Conservation (phyloP, 305 asterid species). For the Andrographis paniculata region DNA sequence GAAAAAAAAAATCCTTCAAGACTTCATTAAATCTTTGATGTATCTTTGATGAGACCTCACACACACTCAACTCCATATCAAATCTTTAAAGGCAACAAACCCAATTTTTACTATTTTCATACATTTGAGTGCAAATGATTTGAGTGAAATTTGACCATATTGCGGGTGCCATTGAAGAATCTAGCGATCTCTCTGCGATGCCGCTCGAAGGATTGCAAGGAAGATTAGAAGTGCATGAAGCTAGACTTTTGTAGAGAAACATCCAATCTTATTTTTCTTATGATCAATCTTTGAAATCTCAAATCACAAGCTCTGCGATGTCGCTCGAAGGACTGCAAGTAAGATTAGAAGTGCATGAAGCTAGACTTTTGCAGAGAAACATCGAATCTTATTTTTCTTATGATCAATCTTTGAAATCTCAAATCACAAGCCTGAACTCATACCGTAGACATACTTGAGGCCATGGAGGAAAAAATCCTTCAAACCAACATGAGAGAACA, state of each 20-base stretch:
- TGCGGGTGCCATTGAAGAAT: conserved; percentile 7
- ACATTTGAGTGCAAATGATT: too few species aligned
- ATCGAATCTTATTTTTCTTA: not conserved
- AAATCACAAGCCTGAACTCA: not conserved
- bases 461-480: not conserved
- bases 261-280: not conserved
- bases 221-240: conserved; percentile 11
- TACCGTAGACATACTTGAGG: not conserved
- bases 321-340: not conserved
- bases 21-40: too few species aligned
- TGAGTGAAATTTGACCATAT: conserved; percentile 10
- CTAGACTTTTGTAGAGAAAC: conserved; percentile 3
- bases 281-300: conserved; percentile 15
- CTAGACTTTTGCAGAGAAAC: conserved; percentile 4
- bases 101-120: too few species aligned
- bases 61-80: too few species aligned
- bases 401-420: conserved; percentile 15
- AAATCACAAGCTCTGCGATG: not conserved
- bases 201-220: not conserved
- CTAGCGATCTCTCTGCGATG: conserved; percentile 1
- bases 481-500: not conserved
- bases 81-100: too few species aligned
- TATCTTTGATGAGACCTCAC: too few species aligned
- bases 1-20: too few species aligned
- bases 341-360: conserved; percentile 11